phyloP scores from a whole-genome alignment of 176 grass and related monocot species.

The Oryza punctata region DNA sequence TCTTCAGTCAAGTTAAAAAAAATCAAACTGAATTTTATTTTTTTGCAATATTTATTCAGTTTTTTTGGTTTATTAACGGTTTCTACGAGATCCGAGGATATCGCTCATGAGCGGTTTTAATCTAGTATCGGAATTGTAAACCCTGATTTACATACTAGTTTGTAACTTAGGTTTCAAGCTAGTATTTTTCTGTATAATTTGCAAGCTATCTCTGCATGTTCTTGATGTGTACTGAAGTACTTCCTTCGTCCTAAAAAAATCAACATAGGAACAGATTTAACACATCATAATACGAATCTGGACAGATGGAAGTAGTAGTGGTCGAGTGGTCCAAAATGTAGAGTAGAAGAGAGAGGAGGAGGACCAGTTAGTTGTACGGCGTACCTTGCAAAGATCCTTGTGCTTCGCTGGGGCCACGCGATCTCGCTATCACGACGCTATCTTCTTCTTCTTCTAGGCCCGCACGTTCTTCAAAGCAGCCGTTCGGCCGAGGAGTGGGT shows the following conservation, averaged over 20 bases:
- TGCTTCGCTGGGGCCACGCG: not conserved
- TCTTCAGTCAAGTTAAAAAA: no score
- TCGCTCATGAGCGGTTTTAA: no score
- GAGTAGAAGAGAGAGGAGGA: not conserved
- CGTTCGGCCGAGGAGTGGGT: not conserved
- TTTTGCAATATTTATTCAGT: no score
- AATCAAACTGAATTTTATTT: no score
- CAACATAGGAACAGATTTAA: no score
- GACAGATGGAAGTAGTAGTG: no score
- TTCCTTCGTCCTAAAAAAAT: no score
- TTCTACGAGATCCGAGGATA: no score
- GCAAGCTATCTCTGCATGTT: not conserved
- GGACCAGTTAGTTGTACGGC: constrained; percentile 7
- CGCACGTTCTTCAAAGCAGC: constrained; percentile 8
- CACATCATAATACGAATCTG: no score
- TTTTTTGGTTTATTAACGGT: no score
- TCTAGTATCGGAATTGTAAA: no score
- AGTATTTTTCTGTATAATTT: not conserved
- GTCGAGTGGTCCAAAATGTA: constrained; percentile 3
- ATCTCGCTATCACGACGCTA: not conserved
- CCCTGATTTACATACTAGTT: not conserved
- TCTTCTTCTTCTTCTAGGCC: not conserved
- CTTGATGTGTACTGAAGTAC: not conserved
- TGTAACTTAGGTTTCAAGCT: not conserved
- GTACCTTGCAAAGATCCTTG: not conserved